Evolutionary conservation across 2,329 filamentous ascomycete genomes (phyloP).

Genomic region (Calonectria naviculata): DNA sequence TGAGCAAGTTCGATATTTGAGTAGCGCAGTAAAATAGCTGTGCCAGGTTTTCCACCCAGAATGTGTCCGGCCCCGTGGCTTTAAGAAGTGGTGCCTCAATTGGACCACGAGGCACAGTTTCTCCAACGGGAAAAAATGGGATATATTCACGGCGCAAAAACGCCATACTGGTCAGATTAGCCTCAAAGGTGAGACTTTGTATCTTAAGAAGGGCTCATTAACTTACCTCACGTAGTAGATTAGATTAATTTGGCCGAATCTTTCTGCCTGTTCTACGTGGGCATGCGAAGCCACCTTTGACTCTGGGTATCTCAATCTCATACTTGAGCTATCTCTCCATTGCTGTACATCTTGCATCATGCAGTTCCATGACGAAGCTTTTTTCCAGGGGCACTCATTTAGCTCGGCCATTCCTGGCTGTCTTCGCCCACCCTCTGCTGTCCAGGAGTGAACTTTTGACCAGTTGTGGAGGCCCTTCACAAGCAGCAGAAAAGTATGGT

Average conservation of each 20-base stretch:
- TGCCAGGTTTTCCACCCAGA: conserved; percentile 31
- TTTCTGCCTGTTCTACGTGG: conserved; percentile 37
- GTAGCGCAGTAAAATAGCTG: conserved; percentile 34
- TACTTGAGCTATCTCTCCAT: conserved; percentile 33
- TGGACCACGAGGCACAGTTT: conserved; percentile 32
- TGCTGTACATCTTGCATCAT: conserved; percentile 32
- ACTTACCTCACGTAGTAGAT: conserved; percentile 39
- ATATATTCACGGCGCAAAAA: conserved; percentile 38
- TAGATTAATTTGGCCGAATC: conserved; percentile 38
- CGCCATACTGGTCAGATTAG: background rate
- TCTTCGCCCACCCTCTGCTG: conserved; percentile 34
- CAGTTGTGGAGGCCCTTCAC: conserved; percentile 35
- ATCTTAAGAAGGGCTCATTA: background rate
- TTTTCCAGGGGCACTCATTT: conserved; percentile 32
- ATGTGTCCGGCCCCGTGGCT: conserved; percentile 27
- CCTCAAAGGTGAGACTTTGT: background rate
- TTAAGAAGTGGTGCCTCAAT: conserved; percentile 38
- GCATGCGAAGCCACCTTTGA: conserved; percentile 36
- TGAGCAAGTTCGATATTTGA: conserved; percentile 35
- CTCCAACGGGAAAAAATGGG: conserved; percentile 37
- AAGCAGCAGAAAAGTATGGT: conserved; percentile 29
- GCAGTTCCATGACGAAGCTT: conserved; percentile 30
- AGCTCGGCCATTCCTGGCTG: conserved; percentile 33
- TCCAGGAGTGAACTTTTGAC: conserved; percentile 38
- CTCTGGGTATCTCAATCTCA: conserved; percentile 33